Evolutionary conservation across 176 grass and related monocot genomes (phyloP).

Genomic region (Pontederia crassipes): DNA sequence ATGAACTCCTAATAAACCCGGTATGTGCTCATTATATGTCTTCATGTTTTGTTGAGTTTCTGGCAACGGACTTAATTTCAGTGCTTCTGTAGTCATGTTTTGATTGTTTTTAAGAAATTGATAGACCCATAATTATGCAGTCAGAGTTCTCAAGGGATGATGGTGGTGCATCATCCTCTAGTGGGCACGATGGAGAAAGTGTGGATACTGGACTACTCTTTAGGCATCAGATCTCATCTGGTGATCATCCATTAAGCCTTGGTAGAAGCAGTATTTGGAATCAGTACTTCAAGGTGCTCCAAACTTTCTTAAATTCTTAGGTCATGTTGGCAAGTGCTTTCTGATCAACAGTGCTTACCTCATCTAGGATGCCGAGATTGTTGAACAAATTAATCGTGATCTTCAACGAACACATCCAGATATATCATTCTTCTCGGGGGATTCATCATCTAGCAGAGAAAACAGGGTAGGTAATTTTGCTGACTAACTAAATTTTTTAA

Average conservation of each 20-base stretch:
- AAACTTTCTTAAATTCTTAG: not conserved
- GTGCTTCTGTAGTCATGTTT: not conserved
- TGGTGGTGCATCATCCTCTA: constrained; percentile 8
- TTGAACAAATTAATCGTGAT: constrained; percentile 89
- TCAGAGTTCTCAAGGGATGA: not conserved
- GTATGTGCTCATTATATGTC: constrained; percentile 10
- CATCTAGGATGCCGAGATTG: constrained; percentile 70
- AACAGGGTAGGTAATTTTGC: constrained; percentile 40
- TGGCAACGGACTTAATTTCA: not conserved
- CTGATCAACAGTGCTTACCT: not conserved
- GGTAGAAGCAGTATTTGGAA: constrained; percentile 70
- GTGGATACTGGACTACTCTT: constrained; percentile 41
- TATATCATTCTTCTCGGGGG: constrained; percentile 53
- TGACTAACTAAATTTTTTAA: constrained; percentile 1
- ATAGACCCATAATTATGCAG: constrained; percentile 2
- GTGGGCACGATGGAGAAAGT: constrained; percentile 25
- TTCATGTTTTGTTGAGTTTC: not conserved
- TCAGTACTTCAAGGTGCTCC: constrained; percentile 75
- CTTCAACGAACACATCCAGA: constrained; percentile 87
- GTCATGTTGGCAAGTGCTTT: not conserved
- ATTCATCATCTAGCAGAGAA: constrained; percentile 30
- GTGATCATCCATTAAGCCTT: constrained; percentile 83
- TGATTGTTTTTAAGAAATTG: not conserved
- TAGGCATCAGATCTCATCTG: constrained; percentile 57
- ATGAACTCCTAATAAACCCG: constrained; percentile 35